Conservation (phyloP, 75 land plant genomes). For the Pinus albicaulis region DNA sequence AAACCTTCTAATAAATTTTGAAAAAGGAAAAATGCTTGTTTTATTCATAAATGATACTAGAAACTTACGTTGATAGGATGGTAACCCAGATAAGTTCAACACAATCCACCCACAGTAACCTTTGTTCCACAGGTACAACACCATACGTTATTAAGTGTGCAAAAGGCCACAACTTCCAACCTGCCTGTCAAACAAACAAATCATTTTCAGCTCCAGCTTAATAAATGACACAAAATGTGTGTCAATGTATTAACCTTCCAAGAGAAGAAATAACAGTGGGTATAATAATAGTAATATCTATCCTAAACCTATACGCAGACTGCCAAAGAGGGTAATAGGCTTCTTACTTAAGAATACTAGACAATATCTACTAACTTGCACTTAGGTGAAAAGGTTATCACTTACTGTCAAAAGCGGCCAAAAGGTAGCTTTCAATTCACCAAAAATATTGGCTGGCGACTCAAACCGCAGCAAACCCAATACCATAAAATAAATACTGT, state of each 20-base stretch:
- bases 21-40: not conserved
- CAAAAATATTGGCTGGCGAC: slow-evolving; percentile 66
- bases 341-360: not conserved
- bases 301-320: not conserved
- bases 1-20: not conserved
- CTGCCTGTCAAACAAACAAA: slow-evolving; percentile 56
- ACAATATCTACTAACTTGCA: not conserved
- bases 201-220: not conserved
- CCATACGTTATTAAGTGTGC: slow-evolving; percentile 93
- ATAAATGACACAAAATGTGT: not conserved
- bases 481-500: slow-evolving; percentile 71
- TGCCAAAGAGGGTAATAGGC: not conserved
- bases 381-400: not conserved
- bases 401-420: slow-evolving; percentile 84
- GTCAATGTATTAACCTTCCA: not conserved
- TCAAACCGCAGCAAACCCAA: slow-evolving; percentile 83
- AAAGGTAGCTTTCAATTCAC: slow-evolving; percentile 76
- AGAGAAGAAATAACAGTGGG: not conserved
- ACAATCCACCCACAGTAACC: slow-evolving; percentile 94
- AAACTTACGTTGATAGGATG: slow-evolving; percentile 85
- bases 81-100: slow-evolving; percentile 98
- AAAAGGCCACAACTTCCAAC: slow-evolving; percentile 99
- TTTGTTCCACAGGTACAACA: slow-evolving; percentile 86
- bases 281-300: not conserved
- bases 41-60: not conserved